Evolutionary conservation across 2,329 filamentous ascomycete species (phyloP).

Genomic region (Stagonosporopsis rhizophila): DNA sequence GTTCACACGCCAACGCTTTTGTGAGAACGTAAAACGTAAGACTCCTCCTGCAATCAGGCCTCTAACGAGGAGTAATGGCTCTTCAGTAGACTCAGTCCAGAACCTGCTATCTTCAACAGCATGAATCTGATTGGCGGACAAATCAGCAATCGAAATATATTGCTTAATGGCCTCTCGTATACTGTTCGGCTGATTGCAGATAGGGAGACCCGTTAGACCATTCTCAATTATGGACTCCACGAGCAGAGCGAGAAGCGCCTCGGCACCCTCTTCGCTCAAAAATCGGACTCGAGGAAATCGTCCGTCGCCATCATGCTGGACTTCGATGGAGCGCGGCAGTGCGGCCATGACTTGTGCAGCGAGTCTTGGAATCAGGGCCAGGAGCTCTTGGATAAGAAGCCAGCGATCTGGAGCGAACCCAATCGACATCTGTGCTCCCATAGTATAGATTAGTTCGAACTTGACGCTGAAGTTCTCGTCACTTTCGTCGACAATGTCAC

Average conservation of each 20-base stretch:
- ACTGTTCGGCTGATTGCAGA: conserved; percentile 45
- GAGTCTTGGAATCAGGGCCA: conserved; percentile 54
- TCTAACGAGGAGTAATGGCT: conserved; percentile 58
- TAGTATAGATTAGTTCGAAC: conserved; percentile 70
- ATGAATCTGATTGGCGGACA: conserved; percentile 42
- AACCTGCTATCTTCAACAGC: conserved; percentile 34
- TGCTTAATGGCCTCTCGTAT: conserved; percentile 53
- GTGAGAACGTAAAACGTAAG: conserved; percentile 59
- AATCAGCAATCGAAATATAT: conserved; percentile 55
- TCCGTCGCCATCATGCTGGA: conserved; percentile 41
- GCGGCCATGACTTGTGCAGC: conserved; percentile 41
- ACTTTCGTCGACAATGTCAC: conserved; percentile 70
- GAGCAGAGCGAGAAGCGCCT: conserved; percentile 35
- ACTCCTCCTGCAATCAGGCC: conserved; percentile 65
- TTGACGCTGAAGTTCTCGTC: conserved; percentile 68
- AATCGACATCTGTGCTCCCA: conserved; percentile 60
- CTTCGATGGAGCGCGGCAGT: conserved; percentile 54
- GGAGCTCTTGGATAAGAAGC: conserved; percentile 61
- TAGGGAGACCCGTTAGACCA: conserved; percentile 56
- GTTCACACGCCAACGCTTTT: conserved; percentile 71
- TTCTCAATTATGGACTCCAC: conserved; percentile 50
- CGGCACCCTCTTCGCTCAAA: conserved; percentile 48
- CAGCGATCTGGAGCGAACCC: conserved; percentile 65
- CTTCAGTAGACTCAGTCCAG: conserved; percentile 48
- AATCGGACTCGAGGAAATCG: conserved; percentile 61